Percentiles rank a stretch among this genome's conserved stretches.
phyloP scores from a whole-genome alignment of 2,329 filamentous ascomycete species.

The Scytalidium lignicola region DNA sequence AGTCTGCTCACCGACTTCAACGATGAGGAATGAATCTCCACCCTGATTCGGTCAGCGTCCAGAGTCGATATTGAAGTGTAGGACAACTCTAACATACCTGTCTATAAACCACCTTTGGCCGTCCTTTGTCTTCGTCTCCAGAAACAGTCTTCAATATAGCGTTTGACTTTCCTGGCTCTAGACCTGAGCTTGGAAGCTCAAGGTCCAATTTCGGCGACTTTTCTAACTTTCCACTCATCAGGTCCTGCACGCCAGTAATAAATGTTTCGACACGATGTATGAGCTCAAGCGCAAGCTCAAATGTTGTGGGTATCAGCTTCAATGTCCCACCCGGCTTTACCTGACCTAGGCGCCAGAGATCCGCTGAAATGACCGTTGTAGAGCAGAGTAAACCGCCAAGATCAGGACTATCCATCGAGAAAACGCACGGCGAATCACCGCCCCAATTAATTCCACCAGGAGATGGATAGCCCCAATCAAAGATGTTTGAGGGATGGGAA shows the following conservation, averaged over 20 bases:
- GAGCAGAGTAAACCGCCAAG: conserved; percentile 55
- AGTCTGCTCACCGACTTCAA: conserved; percentile 14
- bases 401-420: conserved; percentile 53
- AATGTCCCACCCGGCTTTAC: conserved; percentile 53
- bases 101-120: conserved; percentile 11
- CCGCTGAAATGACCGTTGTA: conserved; percentile 50
- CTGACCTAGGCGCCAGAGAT: conserved; percentile 58
- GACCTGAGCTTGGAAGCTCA: conserved; percentile 5
- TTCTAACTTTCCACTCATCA: conserved; percentile 5
- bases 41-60: conserved; percentile 5
- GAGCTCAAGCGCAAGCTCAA: conserved; percentile 44
- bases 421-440: conserved; percentile 56
- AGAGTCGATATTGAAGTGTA: background rate
- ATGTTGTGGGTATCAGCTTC: conserved; percentile 42
- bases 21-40: conserved; percentile 12
- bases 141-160: conserved; percentile 9
- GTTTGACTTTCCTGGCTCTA: conserved; percentile 5
- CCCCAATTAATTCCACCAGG: conserved; percentile 55
- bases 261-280: conserved; percentile 37
- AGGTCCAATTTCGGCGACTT: conserved; percentile 6
- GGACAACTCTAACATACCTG: conserved; percentile 6
- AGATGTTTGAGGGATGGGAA: conserved; percentile 53
- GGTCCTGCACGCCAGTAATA: conserved; percentile 31
- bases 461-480: conserved; percentile 53
- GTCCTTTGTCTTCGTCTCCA: conserved; percentile 3